A percentile compares a stretch with the other conserved stretches of the same genome.
Conservation (phyloP, 768 basidiomycete genomes). For the Kondoa malvinella region DNA sequence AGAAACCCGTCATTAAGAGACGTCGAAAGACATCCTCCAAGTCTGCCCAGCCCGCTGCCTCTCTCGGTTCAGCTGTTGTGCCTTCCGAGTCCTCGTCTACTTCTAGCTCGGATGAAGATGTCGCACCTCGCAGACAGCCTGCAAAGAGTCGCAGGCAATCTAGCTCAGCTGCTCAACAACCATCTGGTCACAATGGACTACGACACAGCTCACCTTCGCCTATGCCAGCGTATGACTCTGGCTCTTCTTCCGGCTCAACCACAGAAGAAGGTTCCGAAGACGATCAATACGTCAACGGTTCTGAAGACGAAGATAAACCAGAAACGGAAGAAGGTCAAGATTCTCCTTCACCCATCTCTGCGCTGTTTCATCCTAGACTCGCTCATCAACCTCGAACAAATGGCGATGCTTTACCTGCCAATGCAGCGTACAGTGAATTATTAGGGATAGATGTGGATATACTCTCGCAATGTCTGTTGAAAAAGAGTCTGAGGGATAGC, state of each 20-base stretch:
- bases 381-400: slow-evolving; percentile 5
- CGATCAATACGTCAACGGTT: slow-evolving; percentile 3
- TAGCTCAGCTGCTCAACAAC: background rate
- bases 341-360: background rate
- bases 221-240: background rate
- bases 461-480: slow-evolving; percentile 52
- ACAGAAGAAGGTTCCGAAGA: slow-evolving; percentile 11
- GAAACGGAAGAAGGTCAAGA: slow-evolving; percentile 1
- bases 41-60: background rate
- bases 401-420: background rate
- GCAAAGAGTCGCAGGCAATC: background rate
- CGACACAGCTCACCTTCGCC: background rate
- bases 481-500: slow-evolving; percentile 66
- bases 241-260: background rate
- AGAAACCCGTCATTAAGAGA: slow-evolving; percentile 10
- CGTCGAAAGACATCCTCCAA: slow-evolving; percentile 9
- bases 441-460: slow-evolving; percentile 68
- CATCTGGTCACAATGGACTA: background rate
- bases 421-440: slow-evolving; percentile 33
- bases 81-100: too few species aligned
- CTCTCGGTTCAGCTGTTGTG: too few species aligned
- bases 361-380: background rate
- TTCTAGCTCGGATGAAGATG: background rate
- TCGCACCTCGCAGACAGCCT: slow-evolving; percentile 1
- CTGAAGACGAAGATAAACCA: slow-evolving; percentile 2